phyloP scores from a whole-genome alignment of 1,284 basidiomycete species.

The Pseudozyma thailandica region DNA sequence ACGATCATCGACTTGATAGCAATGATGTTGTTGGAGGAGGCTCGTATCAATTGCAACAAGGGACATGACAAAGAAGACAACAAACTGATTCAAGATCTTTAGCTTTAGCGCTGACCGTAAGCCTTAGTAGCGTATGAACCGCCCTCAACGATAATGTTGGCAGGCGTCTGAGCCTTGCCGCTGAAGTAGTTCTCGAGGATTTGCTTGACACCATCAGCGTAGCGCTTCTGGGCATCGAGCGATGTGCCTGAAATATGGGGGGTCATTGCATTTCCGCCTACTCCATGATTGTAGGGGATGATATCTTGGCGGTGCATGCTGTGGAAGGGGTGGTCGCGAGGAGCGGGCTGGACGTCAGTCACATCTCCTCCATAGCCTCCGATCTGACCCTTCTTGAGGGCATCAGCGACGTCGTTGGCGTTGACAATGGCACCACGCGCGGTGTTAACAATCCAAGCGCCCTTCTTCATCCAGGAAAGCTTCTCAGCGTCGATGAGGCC shows the following conservation, averaged over 20 bases:
- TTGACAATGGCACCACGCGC: slow-evolving; percentile 93
- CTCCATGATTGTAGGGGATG: slow-evolving; percentile 74
- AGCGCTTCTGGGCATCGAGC: slow-evolving; percentile 88
- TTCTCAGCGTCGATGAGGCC: slow-evolving; percentile 78
- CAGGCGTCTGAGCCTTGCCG: slow-evolving; percentile 75
- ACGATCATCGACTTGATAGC: no score
- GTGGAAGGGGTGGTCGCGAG: slow-evolving; percentile 81
- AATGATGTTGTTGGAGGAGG: background rate
- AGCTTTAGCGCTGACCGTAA: slow-evolving; percentile 55
- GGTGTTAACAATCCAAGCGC: slow-evolving; percentile 88
- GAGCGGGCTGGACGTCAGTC: slow-evolving; percentile 69
- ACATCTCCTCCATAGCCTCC: slow-evolving; percentile 73
- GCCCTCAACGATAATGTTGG: slow-evolving; percentile 77
- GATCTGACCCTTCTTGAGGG: slow-evolving; percentile 82
- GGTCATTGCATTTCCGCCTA: slow-evolving; percentile 72
- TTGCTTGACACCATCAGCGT: slow-evolving; percentile 81
- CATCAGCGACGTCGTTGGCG: slow-evolving; percentile 80
- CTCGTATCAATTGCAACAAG: background rate
- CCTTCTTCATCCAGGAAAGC: slow-evolving; percentile 88
- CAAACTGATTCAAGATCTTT: background rate
- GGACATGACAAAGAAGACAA: background rate
- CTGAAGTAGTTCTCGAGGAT: slow-evolving; percentile 84
- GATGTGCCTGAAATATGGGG: slow-evolving; percentile 73
- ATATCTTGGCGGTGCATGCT: slow-evolving; percentile 70
- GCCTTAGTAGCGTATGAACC: slow-evolving; percentile 67